phyloP scores from a whole-genome alignment of 202 grass and related monocot species.

The Panicum virgatum region DNA sequence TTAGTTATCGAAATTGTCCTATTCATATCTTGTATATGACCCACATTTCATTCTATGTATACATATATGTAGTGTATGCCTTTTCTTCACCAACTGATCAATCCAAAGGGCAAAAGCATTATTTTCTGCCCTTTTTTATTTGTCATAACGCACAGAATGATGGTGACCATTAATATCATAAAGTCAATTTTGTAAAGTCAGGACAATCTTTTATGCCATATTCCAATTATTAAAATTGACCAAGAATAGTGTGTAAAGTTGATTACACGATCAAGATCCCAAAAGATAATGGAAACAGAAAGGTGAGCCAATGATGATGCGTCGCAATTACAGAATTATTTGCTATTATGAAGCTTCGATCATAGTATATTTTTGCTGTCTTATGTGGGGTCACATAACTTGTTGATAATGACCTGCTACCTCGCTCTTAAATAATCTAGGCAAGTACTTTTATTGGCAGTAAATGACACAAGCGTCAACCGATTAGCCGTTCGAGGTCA shows the following conservation, averaged over 20 bases:
- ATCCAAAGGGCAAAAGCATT: slow-evolving; percentile 30
- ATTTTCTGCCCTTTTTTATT: background rate
- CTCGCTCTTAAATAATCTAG: slow-evolving; percentile 32
- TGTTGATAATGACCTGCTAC: background rate
- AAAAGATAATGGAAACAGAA: slow-evolving; percentile 30
- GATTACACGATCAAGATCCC: background rate
- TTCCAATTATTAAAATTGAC: slow-evolving; percentile 29
- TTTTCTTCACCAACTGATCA: slow-evolving; percentile 3
- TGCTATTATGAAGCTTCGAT: slow-evolving; percentile 19
- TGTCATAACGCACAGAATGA: background rate
- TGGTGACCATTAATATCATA: background rate
- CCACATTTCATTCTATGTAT: background rate
- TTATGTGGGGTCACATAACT: background rate
- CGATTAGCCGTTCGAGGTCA: slow-evolving; percentile 23
- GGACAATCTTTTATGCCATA: background rate
- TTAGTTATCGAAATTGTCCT: background rate
- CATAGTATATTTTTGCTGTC: background rate
- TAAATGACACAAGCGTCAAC: slow-evolving; percentile 34
- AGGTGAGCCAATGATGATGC: slow-evolving; percentile 24
- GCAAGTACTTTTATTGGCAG: slow-evolving; percentile 8
- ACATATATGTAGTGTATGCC: background rate
- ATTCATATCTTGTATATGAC: background rate
- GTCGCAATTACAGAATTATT: background rate
- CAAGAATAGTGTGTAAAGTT: slow-evolving; percentile 19
- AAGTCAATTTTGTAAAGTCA: background rate